These are phyloP conservation scores for Wallacemonas collosoma DNA, from an alignment of 208 protist species.

Conservation along the genomic window DNA sequence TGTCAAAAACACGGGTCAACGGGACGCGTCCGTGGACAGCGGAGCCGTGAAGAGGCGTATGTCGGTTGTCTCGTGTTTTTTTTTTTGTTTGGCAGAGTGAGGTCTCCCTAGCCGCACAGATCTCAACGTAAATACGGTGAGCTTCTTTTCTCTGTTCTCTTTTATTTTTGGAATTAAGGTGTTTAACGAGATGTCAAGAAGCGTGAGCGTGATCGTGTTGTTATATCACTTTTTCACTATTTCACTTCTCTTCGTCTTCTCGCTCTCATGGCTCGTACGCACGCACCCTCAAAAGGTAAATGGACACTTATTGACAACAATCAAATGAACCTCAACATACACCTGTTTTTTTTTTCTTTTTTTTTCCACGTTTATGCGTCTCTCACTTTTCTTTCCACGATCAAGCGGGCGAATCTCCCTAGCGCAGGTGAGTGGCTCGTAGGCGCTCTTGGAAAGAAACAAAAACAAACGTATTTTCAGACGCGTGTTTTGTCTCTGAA, in stretches of 20 bases:
- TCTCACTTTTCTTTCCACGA: neutral
- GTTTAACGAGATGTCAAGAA: neutral
- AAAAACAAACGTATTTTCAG: too few species aligned
- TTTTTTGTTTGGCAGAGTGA: too few species aligned
- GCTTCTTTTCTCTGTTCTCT: neutral
- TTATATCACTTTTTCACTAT: neutral
- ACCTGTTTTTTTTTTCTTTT: constrained; percentile 10
- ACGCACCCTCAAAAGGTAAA: too few species aligned
- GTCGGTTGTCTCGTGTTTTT: too few species aligned
- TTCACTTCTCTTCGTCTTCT: neutral
- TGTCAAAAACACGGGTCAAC: neutral
- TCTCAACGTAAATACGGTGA: neutral
- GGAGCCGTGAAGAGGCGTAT: too few species aligned
- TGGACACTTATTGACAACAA: too few species aligned
- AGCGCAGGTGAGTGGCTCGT: too few species aligned
- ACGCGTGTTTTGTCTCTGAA: neutral
- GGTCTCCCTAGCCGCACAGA: neutral
- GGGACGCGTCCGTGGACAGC: too few species aligned
- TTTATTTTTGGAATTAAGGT: neutral
- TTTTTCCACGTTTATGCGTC: neutral
- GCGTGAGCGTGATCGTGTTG: neutral
- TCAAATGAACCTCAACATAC: too few species aligned
- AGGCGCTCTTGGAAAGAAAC: too few species aligned
- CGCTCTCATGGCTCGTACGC: too few species aligned
- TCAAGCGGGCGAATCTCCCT: neutral